These are phyloP conservation scores for Micractinium conductrix DNA, from an alignment of 139 green algal species.

Conservation along the genomic window DNA sequence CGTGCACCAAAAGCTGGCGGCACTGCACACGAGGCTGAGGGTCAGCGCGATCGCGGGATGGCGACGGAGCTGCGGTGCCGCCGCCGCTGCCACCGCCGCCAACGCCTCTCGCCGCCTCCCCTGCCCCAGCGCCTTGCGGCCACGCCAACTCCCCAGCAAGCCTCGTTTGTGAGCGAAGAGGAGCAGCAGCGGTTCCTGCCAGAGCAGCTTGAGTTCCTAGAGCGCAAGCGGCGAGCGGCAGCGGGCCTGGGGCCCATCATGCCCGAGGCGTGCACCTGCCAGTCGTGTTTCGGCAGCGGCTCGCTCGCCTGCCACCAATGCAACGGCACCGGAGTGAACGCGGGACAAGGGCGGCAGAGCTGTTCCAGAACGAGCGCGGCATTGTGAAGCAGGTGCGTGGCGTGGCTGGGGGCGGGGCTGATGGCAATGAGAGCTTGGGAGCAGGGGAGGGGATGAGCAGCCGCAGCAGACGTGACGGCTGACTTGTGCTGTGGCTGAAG, in stretches of 20 bases:
- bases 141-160: neutral
- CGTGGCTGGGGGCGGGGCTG: neutral
- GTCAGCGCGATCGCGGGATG: too few relatives aligned
- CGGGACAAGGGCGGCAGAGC: slow-evolving; percentile 1
- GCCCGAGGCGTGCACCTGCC: slow-evolving; percentile 10
- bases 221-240: slow-evolving; percentile 32
- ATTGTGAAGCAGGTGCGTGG: slow-evolving; percentile 2
- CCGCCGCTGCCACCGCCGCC: too few relatives aligned
- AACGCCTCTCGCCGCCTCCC: neutral
- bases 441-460: neutral
- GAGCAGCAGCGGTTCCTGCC: neutral
- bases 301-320: slow-evolving; percentile 16
- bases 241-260: slow-evolving; percentile 37
- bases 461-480: neutral
- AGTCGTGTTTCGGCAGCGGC: slow-evolving; percentile 8
- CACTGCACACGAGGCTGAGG: too few relatives aligned
- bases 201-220: slow-evolving; percentile 37
- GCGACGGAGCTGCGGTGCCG: too few relatives aligned
- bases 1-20: too few relatives aligned
- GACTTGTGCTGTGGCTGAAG: too few relatives aligned
- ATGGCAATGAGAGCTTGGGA: neutral
- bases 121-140: neutral
- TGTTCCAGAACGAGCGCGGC: slow-evolving; percentile 24
- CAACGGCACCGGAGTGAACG: slow-evolving; percentile 33
- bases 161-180: neutral